Conservation (phyloP, 331 rosid species). For the Arachis monticola region DNA sequence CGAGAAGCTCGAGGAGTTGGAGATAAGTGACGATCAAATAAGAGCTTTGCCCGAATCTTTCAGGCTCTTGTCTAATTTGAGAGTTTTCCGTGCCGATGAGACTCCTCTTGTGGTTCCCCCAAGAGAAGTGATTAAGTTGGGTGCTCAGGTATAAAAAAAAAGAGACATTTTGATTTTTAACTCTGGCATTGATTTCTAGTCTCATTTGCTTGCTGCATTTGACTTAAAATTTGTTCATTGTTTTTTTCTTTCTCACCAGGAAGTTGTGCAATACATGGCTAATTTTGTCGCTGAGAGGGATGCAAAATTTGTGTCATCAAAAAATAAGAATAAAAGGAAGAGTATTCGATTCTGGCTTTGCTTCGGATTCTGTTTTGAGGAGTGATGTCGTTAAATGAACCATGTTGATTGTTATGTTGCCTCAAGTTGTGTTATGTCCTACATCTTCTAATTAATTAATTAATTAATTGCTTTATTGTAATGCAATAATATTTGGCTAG, state of each 20-base stretch:
- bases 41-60: slow-evolving; percentile 75
- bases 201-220: not conserved
- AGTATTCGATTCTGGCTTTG: slow-evolving; percentile 75
- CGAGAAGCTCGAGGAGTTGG: slow-evolving; percentile 91
- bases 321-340: slow-evolving; percentile 58
- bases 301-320: slow-evolving; percentile 43
- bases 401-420: not conserved
- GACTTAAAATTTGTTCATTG: slow-evolving; percentile 16
- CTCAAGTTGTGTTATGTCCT: not conserved
- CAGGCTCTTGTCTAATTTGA: slow-evolving; percentile 66
- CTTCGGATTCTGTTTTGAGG: slow-evolving; percentile 44
- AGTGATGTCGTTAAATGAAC: slow-evolving; percentile 33
- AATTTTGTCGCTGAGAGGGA: slow-evolving; percentile 58
- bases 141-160: slow-evolving; percentile 67
- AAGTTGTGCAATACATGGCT: slow-evolving; percentile 81
- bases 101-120: slow-evolving; percentile 91
- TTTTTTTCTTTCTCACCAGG: slow-evolving; percentile 52
- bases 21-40: slow-evolving; percentile 88
- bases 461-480: slow-evolving; percentile 2
- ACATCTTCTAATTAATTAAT: not conserved
- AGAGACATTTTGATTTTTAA: slow-evolving; percentile 20
- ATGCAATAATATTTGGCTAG: slow-evolving; percentile 20
- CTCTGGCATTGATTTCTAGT: slow-evolving; percentile 5
- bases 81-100: slow-evolving; percentile 66
- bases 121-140: slow-evolving; percentile 66